Base-by-base conservation (phyloP, 441 rosid species). In the Rhodomyrtus psidioides region DNA sequence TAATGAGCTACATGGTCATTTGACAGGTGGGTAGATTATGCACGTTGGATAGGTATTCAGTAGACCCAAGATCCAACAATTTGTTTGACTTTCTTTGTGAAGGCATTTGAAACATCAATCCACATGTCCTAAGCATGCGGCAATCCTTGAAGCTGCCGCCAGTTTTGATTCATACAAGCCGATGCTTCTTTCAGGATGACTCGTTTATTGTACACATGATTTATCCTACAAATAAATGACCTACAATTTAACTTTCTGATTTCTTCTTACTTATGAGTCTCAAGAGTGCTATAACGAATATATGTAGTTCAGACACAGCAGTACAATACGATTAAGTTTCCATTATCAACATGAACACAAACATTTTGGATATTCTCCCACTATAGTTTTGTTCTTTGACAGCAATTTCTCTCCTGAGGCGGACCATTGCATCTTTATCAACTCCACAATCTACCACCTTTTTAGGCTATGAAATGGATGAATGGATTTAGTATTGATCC, bases 1-100 rank as follows among this genome's bases (percentile, higher is more conserved):
- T 21, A 27, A 21, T 53, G 23, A 65, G 30, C 39, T 16, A 46
- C 44, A 8, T 83, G 51, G 86, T 70, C 84, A 83, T 70, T 83
- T 83, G 23, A 65, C 93, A 97, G 99, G 94, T 97, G 99, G 99
- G 99, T 97, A 90, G 99, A 97, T 88, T 96, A 97, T 88, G 98
- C 99, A 2, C 98, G 98, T 12, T 85, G 92, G 88, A 90, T 95
- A 74, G 98, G 99, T 84, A 90, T 97, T 89, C 99, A 97, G 83
- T 95, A 95, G 92, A 59, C 49, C 17, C 84, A 93, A 60, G 94
- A 91, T 92, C 82, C 83, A 39, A 53, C 58, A 53, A 53, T 82
- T 55, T 57, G 49, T 83, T 65, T 65, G 79, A 65, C 34, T 65
- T 19, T 34, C 79, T 65, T 12, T 65, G 49, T 19, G 49, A 21